A percentile compares a stretch with the other conserved stretches of the same genome.
Conservation (phyloP, 768 basidiomycete species). For the Termitomyces sp. region DNA sequence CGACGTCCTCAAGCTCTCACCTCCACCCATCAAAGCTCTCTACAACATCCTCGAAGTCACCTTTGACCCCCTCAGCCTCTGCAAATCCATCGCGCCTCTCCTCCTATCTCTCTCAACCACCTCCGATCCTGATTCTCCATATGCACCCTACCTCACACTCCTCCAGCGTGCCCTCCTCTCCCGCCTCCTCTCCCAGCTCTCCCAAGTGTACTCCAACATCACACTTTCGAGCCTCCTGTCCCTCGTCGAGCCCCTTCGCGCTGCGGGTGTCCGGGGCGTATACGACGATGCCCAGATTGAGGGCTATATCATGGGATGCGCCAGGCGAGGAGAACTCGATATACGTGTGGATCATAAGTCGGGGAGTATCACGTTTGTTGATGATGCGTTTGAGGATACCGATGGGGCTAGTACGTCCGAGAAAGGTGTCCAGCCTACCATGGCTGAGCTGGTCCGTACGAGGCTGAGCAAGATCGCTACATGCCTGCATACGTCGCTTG, state of each 20-base stretch:
- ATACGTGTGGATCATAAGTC: conserved; percentile 88
- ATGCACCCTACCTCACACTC: conserved; percentile 82
- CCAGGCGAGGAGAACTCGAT: conserved; percentile 78
- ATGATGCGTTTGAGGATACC: conserved; percentile 58
- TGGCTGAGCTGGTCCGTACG: conserved; percentile 69
- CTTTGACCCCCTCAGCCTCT: conserved; percentile 89
- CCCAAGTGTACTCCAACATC: conserved; percentile 89
- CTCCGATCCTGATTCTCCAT: conserved; percentile 41
- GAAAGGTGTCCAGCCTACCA: conserved; percentile 61
- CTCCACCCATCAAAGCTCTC: conserved; percentile 66
- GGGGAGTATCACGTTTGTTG: conserved; percentile 80
- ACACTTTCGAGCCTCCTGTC: conserved; percentile 72
- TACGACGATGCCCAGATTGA: conserved; percentile 81
- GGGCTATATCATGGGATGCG: conserved; percentile 91
- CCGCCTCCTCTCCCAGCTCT: conserved; percentile 85
- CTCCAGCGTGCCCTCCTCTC: conserved; percentile 90
- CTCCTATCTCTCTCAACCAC: conserved; percentile 50
- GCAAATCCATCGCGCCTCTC: conserved; percentile 73
- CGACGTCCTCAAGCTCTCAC: conserved; percentile 78
- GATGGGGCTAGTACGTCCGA: conserved; percentile 31
- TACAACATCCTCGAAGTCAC: conserved; percentile 90
- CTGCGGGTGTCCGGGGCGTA: conserved; percentile 43
- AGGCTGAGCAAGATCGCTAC: conserved; percentile 74
- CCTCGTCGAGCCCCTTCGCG: conserved; percentile 73
- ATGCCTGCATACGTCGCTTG: conserved; percentile 69